phyloP scores from a whole-genome alignment of 306 rosid genomes.

The Cucumis hystrix region DNA sequence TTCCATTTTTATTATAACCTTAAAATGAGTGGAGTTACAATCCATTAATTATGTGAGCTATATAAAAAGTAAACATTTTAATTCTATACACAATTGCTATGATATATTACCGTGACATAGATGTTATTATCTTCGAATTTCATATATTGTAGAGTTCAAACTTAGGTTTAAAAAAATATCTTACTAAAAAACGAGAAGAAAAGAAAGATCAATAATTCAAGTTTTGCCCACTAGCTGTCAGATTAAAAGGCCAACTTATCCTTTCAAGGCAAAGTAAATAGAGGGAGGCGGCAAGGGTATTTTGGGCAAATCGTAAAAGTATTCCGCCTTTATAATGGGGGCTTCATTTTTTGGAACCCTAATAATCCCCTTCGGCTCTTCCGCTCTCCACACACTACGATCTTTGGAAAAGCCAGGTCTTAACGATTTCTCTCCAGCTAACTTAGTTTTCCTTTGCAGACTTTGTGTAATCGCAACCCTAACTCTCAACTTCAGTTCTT shows the following conservation, averaged over 20 bases:
- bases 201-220: background rate
- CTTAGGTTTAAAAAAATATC: too few relatives aligned
- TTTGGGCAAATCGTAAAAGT: background rate
- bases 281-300: background rate
- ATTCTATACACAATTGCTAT: too few relatives aligned
- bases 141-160: too few relatives aligned
- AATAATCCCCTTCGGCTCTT: background rate
- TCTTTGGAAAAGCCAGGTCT: conserved; percentile 13
- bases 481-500: conserved; percentile 10
- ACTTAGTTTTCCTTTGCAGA: conserved; percentile 74
- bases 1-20: too few relatives aligned
- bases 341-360: conserved; percentile 13
- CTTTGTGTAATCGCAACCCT: conserved; percentile 26
- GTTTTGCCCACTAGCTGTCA: background rate
- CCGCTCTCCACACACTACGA: conserved; percentile 12
- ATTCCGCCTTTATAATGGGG: background rate
- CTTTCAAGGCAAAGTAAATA: background rate
- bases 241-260: background rate
- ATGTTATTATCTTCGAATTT: too few relatives aligned
- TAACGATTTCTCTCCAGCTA: conserved; percentile 41
- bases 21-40: too few relatives aligned
- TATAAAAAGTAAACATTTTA: too few relatives aligned
- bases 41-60: too few relatives aligned
- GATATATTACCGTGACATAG: too few relatives aligned
- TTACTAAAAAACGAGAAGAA: too few relatives aligned